These are phyloP conservation scores for Athelia psychrophila DNA, from an alignment of 1,284 basidiomycete species.

Conservation along the genomic window DNA sequence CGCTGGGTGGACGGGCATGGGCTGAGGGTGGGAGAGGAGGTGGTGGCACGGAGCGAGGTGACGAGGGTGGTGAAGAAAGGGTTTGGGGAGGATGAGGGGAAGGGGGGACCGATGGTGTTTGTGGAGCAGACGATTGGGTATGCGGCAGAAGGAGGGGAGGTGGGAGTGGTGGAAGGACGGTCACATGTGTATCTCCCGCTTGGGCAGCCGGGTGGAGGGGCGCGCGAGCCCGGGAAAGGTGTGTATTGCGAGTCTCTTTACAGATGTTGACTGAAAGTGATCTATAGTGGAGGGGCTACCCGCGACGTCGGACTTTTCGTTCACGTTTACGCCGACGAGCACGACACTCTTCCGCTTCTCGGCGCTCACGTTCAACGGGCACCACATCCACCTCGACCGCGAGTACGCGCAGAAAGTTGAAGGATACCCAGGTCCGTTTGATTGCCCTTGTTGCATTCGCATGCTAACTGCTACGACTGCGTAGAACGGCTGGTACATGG, in stretches of 20 bases:
- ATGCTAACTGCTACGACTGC: no score
- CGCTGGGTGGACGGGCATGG: constrained; percentile 54
- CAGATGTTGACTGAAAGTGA: not conserved
- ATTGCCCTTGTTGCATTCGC: constrained; percentile 2
- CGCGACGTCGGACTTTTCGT: constrained; percentile 49
- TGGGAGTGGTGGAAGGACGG: constrained; percentile 62
- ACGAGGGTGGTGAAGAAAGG: constrained; percentile 64
- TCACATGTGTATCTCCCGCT: constrained; percentile 69
- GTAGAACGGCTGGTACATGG: constrained; percentile 80
- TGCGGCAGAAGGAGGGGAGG: constrained; percentile 34
- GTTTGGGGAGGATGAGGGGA: constrained; percentile 34
- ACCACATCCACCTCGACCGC: constrained; percentile 72
- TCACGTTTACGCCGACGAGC: constrained; percentile 63
- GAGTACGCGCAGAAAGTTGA: constrained; percentile 67
- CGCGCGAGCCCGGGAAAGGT: not conserved
- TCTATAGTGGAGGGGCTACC: constrained; percentile 50
- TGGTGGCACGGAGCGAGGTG: constrained; percentile 49
- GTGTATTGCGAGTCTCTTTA: not conserved
- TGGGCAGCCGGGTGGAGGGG: not conserved
- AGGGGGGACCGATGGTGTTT: constrained; percentile 69
- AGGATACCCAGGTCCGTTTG: constrained; percentile 63
- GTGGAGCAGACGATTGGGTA: constrained; percentile 65
- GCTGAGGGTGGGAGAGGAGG: constrained; percentile 54
- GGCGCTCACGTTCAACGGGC: constrained; percentile 78
- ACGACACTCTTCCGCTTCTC: constrained; percentile 83